These are phyloP conservation scores for Colletotrichum chrysophilum DNA, from an alignment of 2,329 filamentous ascomycete genomes.

Conservation along the genomic window DNA sequence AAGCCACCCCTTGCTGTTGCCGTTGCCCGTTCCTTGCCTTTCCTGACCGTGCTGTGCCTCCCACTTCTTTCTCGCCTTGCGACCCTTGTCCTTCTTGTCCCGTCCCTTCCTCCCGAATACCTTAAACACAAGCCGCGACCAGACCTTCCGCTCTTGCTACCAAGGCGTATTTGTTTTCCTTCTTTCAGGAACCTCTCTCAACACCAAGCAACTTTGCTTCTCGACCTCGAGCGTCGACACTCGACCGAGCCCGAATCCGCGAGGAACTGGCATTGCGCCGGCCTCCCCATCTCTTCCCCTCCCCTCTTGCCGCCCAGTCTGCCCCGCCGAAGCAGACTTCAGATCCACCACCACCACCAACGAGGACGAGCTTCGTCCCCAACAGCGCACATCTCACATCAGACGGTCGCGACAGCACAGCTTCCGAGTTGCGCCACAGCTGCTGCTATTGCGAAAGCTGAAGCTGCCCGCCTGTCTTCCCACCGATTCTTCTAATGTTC, in stretches of 20 bases:
- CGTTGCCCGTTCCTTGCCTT: constrained; percentile 3
- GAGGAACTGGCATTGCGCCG: constrained; percentile 16
- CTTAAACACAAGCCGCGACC: constrained; percentile 13
- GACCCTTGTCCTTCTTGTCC: constrained; percentile 15
- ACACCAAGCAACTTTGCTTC: not conserved
- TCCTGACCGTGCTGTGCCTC: constrained; percentile 1
- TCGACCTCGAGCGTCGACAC: not conserved
- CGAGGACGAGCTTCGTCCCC: not conserved
- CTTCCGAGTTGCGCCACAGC: constrained; percentile 18
- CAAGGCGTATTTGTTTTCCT: not conserved
- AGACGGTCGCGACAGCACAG: constrained; percentile 10
- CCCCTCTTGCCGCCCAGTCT: not conserved
- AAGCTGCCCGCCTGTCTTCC: constrained; percentile 38
- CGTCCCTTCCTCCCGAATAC: constrained; percentile 20
- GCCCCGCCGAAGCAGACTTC: constrained; percentile 13
- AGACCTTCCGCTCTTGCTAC: not conserved
- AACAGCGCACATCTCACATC: not conserved
- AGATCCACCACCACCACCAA: not conserved
- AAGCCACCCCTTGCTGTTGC: not conserved
- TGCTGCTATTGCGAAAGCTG: constrained; percentile 26
- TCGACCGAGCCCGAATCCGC: not conserved
- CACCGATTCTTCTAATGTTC: constrained; percentile 42
- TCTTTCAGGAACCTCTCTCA: not conserved
- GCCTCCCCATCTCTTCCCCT: not conserved
- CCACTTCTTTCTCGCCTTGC: constrained; percentile 1